Conservation (phyloP, 2,329 filamentous ascomycete genomes). For the Myriosclerotinia duriaeana region DNA sequence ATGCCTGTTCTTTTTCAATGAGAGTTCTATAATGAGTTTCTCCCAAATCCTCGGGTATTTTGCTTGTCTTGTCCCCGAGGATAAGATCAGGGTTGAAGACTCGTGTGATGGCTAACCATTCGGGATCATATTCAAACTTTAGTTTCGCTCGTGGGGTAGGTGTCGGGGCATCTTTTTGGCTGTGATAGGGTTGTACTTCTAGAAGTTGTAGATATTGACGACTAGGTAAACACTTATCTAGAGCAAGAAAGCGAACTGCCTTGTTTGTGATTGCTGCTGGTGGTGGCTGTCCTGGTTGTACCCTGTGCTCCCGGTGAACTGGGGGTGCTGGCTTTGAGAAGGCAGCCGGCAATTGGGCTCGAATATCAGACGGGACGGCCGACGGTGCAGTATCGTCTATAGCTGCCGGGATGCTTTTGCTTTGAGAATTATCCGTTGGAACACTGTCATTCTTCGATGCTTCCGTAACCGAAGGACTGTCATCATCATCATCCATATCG, state of each 20-base stretch:
- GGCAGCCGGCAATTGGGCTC: conserved; percentile 73
- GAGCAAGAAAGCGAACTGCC: conserved; percentile 77
- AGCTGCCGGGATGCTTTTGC: conserved; percentile 32
- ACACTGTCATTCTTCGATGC: conserved; percentile 49
- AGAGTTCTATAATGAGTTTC: conserved; percentile 65
- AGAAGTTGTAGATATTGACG: conserved; percentile 81
- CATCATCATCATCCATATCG: conserved; percentile 58
- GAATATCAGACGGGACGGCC: conserved; percentile 60
- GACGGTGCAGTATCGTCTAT: conserved; percentile 27
- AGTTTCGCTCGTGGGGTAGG: conserved; percentile 29
- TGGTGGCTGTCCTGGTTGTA: conserved; percentile 58
- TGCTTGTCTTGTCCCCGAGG: conserved; percentile 59
- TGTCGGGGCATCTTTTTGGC: conserved; percentile 27
- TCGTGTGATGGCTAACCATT: conserved; percentile 93
- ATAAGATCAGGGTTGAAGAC: conserved; percentile 67
- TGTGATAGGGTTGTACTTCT: conserved; percentile 53
- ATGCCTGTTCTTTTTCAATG: conserved; percentile 70
- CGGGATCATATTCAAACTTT: conserved; percentile 68
- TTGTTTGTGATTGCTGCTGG: conserved; percentile 75
- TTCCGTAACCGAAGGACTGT: conserved; percentile 33
- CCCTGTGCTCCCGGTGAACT: not conserved
- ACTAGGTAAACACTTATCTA: conserved; percentile 85
- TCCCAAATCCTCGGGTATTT: conserved; percentile 60
- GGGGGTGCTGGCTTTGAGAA: conserved; percentile 55
- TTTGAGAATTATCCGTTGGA: conserved; percentile 54